Evolutionary conservation across 805 yeast genomes (phyloP).

Genomic region (Jamesozyma jinghongensis): DNA sequence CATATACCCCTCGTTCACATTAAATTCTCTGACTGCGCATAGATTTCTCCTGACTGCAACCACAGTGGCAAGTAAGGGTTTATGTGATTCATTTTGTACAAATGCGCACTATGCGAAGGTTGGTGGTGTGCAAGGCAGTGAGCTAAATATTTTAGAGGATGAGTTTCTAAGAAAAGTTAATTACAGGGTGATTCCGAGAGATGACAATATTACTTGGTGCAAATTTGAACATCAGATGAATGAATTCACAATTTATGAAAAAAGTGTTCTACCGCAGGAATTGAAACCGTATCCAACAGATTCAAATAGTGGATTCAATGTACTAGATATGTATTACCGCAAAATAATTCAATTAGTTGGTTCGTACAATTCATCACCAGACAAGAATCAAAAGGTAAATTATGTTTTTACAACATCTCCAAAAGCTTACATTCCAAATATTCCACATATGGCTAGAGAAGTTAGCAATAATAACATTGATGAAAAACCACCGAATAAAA

Average conservation of each 20-base stretch:
- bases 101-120: constrained; percentile 91
- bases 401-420: constrained; percentile 11
- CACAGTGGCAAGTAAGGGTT: constrained; percentile 79
- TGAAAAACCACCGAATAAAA: not conserved
- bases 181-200: constrained; percentile 63
- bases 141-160: constrained; percentile 76
- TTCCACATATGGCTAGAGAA: not conserved
- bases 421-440: not conserved
- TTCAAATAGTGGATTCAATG: constrained; percentile 30
- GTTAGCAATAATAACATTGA: not conserved
- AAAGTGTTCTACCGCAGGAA: not conserved
- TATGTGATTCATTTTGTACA: constrained; percentile 90
- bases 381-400: constrained; percentile 19
- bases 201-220: constrained; percentile 33
- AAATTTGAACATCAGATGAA: constrained; percentile 24
- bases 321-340: constrained; percentile 40
- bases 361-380: constrained; percentile 21
- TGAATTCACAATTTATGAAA: constrained; percentile 8
- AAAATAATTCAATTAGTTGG: constrained; percentile 46
- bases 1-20: constrained; percentile 68
- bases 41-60: constrained; percentile 85
- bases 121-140: constrained; percentile 82
- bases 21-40: constrained; percentile 89
- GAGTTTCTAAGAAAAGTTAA: constrained; percentile 76
- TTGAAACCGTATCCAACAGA: constrained; percentile 8